A percentile compares a stretch with the other conserved stretches of the same genome.
Evolutionary conservation across 2,329 filamentous ascomycete species (phyloP).

Genomic region (Nigrograna mackinnonii): DNA sequence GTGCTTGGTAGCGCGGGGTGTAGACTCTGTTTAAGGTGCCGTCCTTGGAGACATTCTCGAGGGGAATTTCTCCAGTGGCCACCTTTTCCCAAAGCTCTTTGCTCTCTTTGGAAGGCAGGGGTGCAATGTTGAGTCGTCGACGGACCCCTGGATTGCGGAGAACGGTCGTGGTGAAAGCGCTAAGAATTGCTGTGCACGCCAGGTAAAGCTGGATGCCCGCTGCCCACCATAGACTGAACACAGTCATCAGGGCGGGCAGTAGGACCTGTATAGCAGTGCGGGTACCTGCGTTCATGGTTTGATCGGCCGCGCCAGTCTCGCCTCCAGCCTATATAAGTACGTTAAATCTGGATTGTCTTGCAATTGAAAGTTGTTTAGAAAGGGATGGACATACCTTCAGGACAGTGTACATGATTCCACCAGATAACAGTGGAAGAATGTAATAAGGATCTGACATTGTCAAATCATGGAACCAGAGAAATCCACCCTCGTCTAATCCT

Average conservation of each 20-base stretch:
- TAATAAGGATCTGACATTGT: conserved; percentile 77
- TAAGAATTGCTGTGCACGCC: conserved; percentile 47
- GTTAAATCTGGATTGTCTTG: not conserved
- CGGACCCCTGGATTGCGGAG: conserved; percentile 43
- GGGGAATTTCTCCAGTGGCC: conserved; percentile 25
- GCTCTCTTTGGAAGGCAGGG: conserved; percentile 24
- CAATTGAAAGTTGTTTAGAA: not conserved
- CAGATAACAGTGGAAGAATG: conserved; percentile 68
- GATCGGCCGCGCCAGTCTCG: conserved; percentile 47
- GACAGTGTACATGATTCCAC: conserved; percentile 59
- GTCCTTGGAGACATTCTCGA: conserved; percentile 20
- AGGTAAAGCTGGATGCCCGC: conserved; percentile 68
- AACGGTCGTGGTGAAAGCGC: conserved; percentile 41
- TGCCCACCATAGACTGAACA: conserved; percentile 59
- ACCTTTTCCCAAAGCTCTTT: conserved; percentile 30
- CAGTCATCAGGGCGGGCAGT: conserved; percentile 57
- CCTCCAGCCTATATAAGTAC: conserved; percentile 48
- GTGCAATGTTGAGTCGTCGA: conserved; percentile 37
- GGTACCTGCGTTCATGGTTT: conserved; percentile 31
- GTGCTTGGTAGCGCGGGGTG: conserved; percentile 26
- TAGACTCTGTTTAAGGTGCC: conserved; percentile 23
- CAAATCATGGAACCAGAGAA: conserved; percentile 80
- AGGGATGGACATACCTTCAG: conserved; percentile 56
- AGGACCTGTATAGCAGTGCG: conserved; percentile 48
- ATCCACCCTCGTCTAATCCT: conserved; percentile 69